Percentiles rank a stretch among this genome's conserved stretches.
These are phyloP conservation scores for Begonia loranthoides DNA, from an alignment of 306 rosid species.

Conservation along the genomic window DNA sequence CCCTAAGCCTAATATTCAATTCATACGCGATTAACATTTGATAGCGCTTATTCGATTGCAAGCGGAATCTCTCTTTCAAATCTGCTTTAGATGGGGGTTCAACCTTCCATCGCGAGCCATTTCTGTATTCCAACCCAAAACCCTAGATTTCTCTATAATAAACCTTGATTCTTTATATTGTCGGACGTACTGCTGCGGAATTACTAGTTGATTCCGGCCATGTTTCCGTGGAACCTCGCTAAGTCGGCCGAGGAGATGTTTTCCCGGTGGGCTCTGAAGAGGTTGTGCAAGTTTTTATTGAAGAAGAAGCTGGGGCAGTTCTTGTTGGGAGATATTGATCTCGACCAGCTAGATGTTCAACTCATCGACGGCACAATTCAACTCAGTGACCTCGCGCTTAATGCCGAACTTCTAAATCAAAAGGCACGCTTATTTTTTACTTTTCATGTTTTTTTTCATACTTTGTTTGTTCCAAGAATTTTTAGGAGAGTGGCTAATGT, in stretches of 20 bases:
- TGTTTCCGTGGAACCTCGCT: slow-evolving; percentile 82
- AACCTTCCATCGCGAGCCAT: slow-evolving; percentile 3
- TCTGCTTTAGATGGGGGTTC: slow-evolving; percentile 3
- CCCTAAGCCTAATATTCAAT: no score
- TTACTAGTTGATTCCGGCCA: slow-evolving; percentile 12
- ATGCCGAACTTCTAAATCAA: slow-evolving; percentile 63
- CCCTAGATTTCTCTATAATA: background rate
- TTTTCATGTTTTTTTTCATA: background rate
- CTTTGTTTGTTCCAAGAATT: background rate
- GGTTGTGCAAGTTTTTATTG: slow-evolving; percentile 69
- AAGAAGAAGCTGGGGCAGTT: slow-evolving; percentile 92
- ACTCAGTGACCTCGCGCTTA: slow-evolving; percentile 83
- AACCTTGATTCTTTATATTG: background rate
- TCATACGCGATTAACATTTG: no score
- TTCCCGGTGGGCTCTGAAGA: slow-evolving; percentile 79
- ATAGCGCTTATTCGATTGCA: no score
- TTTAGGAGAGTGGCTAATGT: background rate
- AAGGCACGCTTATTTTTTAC: slow-evolving; percentile 27
- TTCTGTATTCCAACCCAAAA: background rate
- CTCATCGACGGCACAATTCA: slow-evolving; percentile 71
- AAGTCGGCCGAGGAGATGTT: slow-evolving; percentile 94
- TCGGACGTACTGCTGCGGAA: background rate
- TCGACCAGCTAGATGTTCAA: slow-evolving; percentile 88
- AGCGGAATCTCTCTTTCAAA: no score
- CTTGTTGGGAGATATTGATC: slow-evolving; percentile 75